phyloP scores from a whole-genome alignment of 441 rosid genomes.

The Lepidium campestre region DNA sequence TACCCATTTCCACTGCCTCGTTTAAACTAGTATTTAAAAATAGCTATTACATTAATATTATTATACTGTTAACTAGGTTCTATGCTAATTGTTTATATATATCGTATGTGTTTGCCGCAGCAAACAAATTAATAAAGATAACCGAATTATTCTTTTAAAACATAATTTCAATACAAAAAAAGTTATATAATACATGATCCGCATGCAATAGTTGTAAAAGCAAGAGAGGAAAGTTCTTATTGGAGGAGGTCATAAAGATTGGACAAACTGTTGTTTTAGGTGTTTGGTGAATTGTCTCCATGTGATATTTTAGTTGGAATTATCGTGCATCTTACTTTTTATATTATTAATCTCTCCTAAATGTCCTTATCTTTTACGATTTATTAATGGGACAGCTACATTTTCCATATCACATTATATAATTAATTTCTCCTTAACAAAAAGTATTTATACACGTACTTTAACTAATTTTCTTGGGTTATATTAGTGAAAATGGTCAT shows the following conservation, averaged over 20 bases:
- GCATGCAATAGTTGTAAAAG: background rate
- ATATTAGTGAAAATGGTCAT: constrained; percentile 17
- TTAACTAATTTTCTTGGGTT: constrained; percentile 3
- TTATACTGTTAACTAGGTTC: background rate
- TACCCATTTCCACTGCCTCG: background rate
- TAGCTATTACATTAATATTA: background rate
- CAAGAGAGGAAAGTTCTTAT: background rate
- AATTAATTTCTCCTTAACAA: background rate
- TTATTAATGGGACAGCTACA: constrained; percentile 30
- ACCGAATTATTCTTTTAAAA: no score
- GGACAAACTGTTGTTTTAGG: constrained; percentile 20
- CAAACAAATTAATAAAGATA: background rate
- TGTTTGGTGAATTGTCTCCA: constrained; percentile 31
- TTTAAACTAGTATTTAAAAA: background rate
- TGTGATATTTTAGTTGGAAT: constrained; percentile 31
- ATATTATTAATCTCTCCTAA: background rate
- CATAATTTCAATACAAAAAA: no score
- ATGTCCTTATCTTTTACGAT: constrained; percentile 33
- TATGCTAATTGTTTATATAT: no score
- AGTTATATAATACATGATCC: background rate
- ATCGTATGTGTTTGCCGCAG: background rate
- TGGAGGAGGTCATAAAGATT: constrained; percentile 6
- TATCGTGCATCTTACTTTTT: constrained; percentile 30
- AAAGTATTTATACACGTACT: constrained; percentile 11
- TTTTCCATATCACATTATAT: constrained; percentile 13